These are phyloP conservation scores for Termitomyces eurrhizus DNA, from an alignment of 768 basidiomycete genomes.

Conservation along the genomic window DNA sequence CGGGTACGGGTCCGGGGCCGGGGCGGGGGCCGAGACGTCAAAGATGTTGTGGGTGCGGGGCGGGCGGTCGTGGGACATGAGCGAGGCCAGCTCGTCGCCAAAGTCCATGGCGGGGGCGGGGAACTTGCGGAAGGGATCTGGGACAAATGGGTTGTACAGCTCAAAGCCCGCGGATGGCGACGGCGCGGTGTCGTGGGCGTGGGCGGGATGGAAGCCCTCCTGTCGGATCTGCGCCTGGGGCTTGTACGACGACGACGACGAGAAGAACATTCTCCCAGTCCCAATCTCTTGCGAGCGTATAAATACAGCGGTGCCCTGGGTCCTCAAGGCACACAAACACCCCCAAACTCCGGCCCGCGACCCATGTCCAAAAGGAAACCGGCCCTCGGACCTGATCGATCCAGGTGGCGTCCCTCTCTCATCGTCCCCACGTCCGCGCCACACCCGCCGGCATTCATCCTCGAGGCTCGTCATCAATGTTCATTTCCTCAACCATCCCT, in stretches of 20 bases:
- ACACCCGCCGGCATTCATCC: too few relatives aligned
- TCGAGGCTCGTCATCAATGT: too few relatives aligned
- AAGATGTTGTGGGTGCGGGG: constrained; percentile 50
- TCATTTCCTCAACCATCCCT: too few relatives aligned
- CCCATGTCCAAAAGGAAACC: too few relatives aligned
- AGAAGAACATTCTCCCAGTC: constrained; percentile 27
- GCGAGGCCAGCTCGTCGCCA: constrained; percentile 66
- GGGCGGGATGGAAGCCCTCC: constrained; percentile 65
- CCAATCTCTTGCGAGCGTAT: neutral
- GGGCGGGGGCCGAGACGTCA: constrained; percentile 49
- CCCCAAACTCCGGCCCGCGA: neutral
- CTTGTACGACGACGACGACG: constrained; percentile 36
- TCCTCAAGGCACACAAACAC: constrained; percentile 11
- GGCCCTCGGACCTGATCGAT: neutral
- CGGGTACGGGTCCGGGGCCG: constrained; percentile 24
- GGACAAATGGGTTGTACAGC: constrained; percentile 43
- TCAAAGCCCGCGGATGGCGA: constrained; percentile 16
- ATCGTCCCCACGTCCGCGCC: too few relatives aligned
- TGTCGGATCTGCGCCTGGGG: constrained; percentile 53
- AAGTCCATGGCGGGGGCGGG: constrained; percentile 48
- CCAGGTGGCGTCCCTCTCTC: neutral
- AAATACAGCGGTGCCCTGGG: constrained; percentile 12
- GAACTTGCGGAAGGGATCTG: constrained; percentile 55
- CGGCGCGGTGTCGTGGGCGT: constrained; percentile 18
- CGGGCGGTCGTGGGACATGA: constrained; percentile 10